Base-by-base conservation (phyloP, 352 stramenopile species). In the Phytophthora fragariae region DNA sequence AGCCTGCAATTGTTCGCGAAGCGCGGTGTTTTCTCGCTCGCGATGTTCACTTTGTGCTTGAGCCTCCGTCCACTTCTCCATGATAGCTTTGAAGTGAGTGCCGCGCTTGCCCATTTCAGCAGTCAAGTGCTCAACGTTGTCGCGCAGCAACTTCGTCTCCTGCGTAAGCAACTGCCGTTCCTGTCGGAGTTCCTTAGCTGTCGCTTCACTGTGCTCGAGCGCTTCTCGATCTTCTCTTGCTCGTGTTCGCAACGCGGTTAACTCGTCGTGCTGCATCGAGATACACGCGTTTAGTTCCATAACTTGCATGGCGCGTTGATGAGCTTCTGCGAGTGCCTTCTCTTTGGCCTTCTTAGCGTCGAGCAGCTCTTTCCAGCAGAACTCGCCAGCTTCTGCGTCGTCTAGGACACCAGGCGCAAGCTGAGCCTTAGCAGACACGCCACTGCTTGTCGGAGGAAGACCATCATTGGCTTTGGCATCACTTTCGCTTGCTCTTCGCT, bases 181-280 rank as follows among this genome's bases (percentile, higher is more conserved):
- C 62, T 88, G 80, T 12, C 72, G 57, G 12, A 86, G 53, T 19
- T 89, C 82, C 57, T 89, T 86, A 19, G 62, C 62, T 17, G 65
- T 68, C 17, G 84, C 74, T 49, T 94, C 88, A 10, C 76, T 77
- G 33, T 86, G 64, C 21, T 82, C 62, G 0, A 84, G 63, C 2
- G 84, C 71, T 37, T 81, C 68, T 2, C 77, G 73, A 2, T 82
- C 69, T 56, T 92, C 81, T 21, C 69, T 58, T 27, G 79, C 73
- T 17, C 60, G 77, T 0, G 82, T 68, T 12, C 82, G 84, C 24
- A 94, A 68, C 15, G 81, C 80, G 49, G 81, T 76, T 19, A 92
- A 62, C 69, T 94, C 87, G 57, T 94, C 87, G 53, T 92, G 81
- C 63, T 92, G 83, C 88, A 93, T 94, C 21, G 88, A 92, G 46